Base-by-base conservation (phyloP, 2,329 filamentous ascomycete genomes). In the Ophiostoma sp. region DNA sequence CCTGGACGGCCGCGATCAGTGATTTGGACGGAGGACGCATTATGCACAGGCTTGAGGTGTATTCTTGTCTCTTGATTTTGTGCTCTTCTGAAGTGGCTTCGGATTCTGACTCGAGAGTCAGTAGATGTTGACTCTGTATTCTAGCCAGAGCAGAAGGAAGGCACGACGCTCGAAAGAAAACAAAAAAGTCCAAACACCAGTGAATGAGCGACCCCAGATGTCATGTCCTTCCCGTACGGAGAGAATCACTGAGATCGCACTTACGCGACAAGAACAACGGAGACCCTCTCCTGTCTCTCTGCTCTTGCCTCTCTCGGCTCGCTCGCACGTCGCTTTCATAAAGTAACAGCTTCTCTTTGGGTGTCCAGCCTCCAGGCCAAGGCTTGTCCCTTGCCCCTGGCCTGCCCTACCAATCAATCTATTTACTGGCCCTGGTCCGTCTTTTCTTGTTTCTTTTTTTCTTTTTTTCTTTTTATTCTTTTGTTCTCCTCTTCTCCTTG, bases 251-350 rank as follows among this genome's bases (percentile, higher is more conserved):
- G 4, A 6, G 19, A 63, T 39, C 33, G 31, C 59, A 22, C 59
- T 64, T 42, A 33, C 33, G 33, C 33, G 59, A 33, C 59, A 64
- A 64, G 59, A 63, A 36, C 33, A 63, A 39, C 59, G 59, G n/a
- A 36, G 57, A 33, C 55, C 59, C 59, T 63, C 33, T 63, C 33
- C 33, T 33, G 28, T 7, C 57, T 33, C 59, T 63, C 33, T 63
- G 45, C 45, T 33, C 33, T 63, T 63, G 61, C 36, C 61, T 66
- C 61, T 28, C 15, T 25, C 31, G 15, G 52, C 22, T 61, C 31
- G 19, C 57, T 61, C 7, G 11, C 39, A 48, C 42, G 42, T 55
- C 50, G 8, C 50, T 55, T 63, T 22, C 33, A 63, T 42, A 15
- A 63, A 28, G 17, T 36, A 42, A 42, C 31, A 22, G 22, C 11